phyloP scores from a whole-genome alignment of 1,284 basidiomycete species.

The Ceratobasidium sp. region DNA sequence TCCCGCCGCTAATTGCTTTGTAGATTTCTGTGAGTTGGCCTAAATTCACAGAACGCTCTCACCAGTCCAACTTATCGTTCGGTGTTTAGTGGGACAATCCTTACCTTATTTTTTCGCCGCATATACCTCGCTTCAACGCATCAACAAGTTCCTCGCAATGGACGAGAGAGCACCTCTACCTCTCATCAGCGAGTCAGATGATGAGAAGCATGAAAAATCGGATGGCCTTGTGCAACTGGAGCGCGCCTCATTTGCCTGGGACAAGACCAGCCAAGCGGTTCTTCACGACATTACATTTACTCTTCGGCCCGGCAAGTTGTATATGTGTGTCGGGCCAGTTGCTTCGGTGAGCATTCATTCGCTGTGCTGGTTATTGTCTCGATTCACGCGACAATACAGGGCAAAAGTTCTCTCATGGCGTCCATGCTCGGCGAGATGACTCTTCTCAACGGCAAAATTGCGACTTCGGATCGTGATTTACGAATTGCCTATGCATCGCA shows the following conservation, averaged over 20 bases:
- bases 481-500: constrained; percentile 54
- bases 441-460: constrained; percentile 25
- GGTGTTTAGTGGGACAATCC: constrained; percentile 50
- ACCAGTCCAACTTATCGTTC: background rate
- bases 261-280: constrained; percentile 23
- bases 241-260: constrained; percentile 43
- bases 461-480: constrained; percentile 1
- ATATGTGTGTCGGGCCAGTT: constrained; percentile 53
- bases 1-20: background rate
- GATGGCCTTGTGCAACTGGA: background rate
- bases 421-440: constrained; percentile 46
- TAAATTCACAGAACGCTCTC: background rate
- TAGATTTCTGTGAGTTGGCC: constrained; percentile 27
- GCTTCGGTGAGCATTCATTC: constrained; percentile 51
- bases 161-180: constrained; percentile 43
- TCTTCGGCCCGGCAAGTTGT: constrained; percentile 47
- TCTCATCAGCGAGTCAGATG: constrained; percentile 16
- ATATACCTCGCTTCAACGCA: constrained; percentile 52
- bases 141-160: constrained; percentile 51
- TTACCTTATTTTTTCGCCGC: constrained; percentile 53
- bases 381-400: constrained; percentile 32
- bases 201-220: background rate
- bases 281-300: constrained; percentile 47
- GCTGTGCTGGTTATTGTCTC: too few relatives aligned
- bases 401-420: constrained; percentile 46